Percentiles rank a stretch among this genome's conserved stretches.
phyloP scores from a whole-genome alignment of 192 early-diverging fungal species.

The Coemansia sp. region DNA sequence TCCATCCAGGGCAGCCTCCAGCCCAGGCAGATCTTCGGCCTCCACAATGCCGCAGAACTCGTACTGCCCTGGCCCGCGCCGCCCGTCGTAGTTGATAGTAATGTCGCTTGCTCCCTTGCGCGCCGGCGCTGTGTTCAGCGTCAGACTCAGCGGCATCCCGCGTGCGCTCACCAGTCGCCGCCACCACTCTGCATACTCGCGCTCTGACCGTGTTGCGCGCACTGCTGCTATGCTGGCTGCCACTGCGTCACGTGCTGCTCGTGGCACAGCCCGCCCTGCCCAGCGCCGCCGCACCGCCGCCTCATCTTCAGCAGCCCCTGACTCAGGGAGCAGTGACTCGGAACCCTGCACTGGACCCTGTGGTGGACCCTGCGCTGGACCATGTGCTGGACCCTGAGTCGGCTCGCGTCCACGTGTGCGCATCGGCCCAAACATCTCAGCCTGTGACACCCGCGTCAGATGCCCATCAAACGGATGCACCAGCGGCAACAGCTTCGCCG shows the following conservation, averaged over 20 bases:
- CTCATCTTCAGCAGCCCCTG: background rate
- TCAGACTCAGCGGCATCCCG: constrained; percentile 50
- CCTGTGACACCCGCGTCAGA: constrained; percentile 30
- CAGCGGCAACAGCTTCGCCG: constrained; percentile 28
- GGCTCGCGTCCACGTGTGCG: constrained; percentile 1
- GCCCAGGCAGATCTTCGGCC: constrained; percentile 44
- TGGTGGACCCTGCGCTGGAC: too few relatives aligned
- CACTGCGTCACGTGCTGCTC: constrained; percentile 31
- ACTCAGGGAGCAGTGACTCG: background rate
- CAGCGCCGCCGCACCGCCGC: constrained; percentile 1
- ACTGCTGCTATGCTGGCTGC: constrained; percentile 19
- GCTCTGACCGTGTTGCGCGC: constrained; percentile 33
- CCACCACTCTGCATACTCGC: constrained; percentile 57
- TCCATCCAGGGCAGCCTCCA: constrained; percentile 33
- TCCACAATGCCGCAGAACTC: constrained; percentile 50
- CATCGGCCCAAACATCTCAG: constrained; percentile 36
- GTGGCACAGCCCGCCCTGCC: constrained; percentile 9
- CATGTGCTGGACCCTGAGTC: too few relatives aligned
- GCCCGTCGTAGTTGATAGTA: constrained; percentile 33
- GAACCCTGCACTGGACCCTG: too few relatives aligned
- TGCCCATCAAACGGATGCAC: constrained; percentile 53
- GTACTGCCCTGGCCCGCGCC: constrained; percentile 13
- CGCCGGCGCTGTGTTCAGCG: constrained; percentile 15
- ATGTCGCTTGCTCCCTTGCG: constrained; percentile 26
- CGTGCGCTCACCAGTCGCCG: constrained; percentile 33